phyloP scores from a whole-genome alignment of 1,284 basidiomycete species.

The Schizophyllum commune region DNA sequence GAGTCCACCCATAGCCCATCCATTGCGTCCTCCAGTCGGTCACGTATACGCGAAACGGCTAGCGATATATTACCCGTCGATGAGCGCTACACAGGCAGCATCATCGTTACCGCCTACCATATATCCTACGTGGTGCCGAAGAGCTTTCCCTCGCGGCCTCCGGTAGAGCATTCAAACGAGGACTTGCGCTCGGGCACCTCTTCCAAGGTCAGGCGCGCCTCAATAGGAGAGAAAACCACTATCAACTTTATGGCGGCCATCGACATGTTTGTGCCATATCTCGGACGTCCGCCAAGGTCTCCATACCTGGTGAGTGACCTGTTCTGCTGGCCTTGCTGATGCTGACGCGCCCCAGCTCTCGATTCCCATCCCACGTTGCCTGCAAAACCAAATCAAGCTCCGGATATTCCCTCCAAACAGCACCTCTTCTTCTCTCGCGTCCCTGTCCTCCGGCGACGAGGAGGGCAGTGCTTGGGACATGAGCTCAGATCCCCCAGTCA shows the following conservation, averaged over 20 bases:
- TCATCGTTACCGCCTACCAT: constrained; percentile 67
- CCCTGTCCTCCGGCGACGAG: constrained; percentile 66
- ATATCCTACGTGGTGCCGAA: constrained; percentile 73
- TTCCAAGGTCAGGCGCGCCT: constrained; percentile 36
- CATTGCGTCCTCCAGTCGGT: constrained; percentile 29
- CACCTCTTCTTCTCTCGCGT: constrained; percentile 57
- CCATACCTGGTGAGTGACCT: constrained; percentile 55
- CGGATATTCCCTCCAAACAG: constrained; percentile 58
- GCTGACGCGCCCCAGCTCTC: constrained; percentile 40
- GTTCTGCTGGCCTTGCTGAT: neutral
- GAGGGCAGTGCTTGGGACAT: constrained; percentile 64
- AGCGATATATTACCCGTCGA: constrained; percentile 37
- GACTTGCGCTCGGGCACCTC: constrained; percentile 27
- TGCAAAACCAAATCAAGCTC: constrained; percentile 66
- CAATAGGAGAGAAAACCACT: constrained; percentile 46
- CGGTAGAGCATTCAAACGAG: constrained; percentile 21
- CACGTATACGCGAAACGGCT: constrained; percentile 8
- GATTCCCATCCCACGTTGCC: constrained; percentile 66
- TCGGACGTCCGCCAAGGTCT: constrained; percentile 55
- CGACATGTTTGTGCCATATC: constrained; percentile 65
- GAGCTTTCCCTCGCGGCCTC: constrained; percentile 44
- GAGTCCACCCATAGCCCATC: constrained; percentile 24
- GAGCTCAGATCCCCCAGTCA: constrained; percentile 68
- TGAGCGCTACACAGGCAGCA: constrained; percentile 60
- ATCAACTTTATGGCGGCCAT: constrained; percentile 73